Evolutionary conservation across 1,284 basidiomycete species (phyloP).

Genomic region (Austroboletus olivaceoglutinosus): DNA sequence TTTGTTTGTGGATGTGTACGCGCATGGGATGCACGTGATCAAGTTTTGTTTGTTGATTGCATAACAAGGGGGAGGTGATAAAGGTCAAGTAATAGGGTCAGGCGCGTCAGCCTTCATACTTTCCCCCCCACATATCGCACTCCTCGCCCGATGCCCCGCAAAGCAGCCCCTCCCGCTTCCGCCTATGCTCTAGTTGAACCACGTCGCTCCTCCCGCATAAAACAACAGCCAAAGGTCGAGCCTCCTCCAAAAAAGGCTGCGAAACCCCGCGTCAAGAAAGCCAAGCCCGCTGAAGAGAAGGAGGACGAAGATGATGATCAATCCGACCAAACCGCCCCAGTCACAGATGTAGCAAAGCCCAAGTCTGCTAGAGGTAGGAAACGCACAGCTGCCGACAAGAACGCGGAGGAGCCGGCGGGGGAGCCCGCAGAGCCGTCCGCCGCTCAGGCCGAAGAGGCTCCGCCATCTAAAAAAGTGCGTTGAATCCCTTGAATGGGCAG

Average conservation of each 20-base stretch:
- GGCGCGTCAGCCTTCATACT: slow-evolving; percentile 27
- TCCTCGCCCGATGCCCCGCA: slow-evolving; percentile 59
- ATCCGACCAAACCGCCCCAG: slow-evolving; percentile 33
- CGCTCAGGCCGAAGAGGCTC: slow-evolving; percentile 35
- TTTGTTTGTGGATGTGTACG: slow-evolving; percentile 33
- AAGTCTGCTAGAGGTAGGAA: slow-evolving; percentile 60
- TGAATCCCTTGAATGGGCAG: background rate
- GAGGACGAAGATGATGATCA: slow-evolving; percentile 36
- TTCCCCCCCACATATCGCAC: slow-evolving; percentile 7
- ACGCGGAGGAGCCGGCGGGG: slow-evolving; percentile 36
- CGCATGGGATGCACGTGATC: slow-evolving; percentile 29
- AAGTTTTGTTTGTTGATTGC: slow-evolving; percentile 36
- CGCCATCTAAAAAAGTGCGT: slow-evolving; percentile 53
- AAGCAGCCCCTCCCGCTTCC: slow-evolving; percentile 47
- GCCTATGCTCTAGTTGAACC: slow-evolving; percentile 36
- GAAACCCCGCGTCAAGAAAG: slow-evolving; percentile 60
- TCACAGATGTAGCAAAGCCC: slow-evolving; percentile 39
- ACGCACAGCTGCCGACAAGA: slow-evolving; percentile 38
- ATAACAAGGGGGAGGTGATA: slow-evolving; percentile 22
- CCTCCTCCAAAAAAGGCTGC: slow-evolving; percentile 52
- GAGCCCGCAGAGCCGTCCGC: slow-evolving; percentile 41
- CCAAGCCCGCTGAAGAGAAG: slow-evolving; percentile 37
- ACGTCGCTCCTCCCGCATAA: slow-evolving; percentile 71
- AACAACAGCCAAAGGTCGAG: slow-evolving; percentile 61
- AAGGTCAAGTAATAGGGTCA: slow-evolving; percentile 34